Percentiles rank a stretch among this genome's conserved stretches.
phyloP scores from a whole-genome alignment of 306 rosid species.

The Vigna trinervia region DNA sequence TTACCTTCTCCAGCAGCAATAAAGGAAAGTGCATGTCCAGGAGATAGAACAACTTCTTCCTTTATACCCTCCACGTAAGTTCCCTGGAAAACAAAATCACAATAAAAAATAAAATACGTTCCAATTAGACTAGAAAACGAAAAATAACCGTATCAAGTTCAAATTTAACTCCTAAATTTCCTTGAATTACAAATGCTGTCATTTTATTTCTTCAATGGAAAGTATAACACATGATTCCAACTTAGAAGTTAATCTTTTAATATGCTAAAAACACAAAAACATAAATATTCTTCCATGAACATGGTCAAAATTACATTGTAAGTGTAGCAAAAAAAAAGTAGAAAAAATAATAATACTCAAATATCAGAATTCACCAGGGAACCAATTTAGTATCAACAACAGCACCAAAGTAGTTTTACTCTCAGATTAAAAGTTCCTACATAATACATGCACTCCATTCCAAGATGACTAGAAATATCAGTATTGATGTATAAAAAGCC shows the following conservation, averaged over 20 bases:
- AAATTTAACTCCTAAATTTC: slow-evolving; percentile 29
- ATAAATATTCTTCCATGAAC: slow-evolving; percentile 27
- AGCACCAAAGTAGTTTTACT: slow-evolving; percentile 24
- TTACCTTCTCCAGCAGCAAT: slow-evolving; percentile 99
- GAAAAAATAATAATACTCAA: background rate
- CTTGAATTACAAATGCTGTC: background rate
- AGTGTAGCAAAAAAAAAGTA: slow-evolving; percentile 2
- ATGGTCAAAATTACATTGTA: slow-evolving; percentile 3
- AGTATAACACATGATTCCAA: slow-evolving; percentile 19
- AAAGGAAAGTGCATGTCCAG: slow-evolving; percentile 98
- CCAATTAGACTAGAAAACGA: slow-evolving; percentile 25
- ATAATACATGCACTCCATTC: slow-evolving; percentile 25
- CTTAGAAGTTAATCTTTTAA: slow-evolving; percentile 27
- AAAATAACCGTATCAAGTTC: background rate
- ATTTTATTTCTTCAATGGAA: slow-evolving; percentile 28
- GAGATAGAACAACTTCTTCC: slow-evolving; percentile 98
- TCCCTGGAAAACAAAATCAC: slow-evolving; percentile 64
- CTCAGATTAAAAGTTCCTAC: background rate
- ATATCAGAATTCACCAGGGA: slow-evolving; percentile 3
- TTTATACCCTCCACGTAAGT: slow-evolving; percentile 99
- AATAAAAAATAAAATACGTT: slow-evolving; percentile 17
- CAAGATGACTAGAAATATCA: slow-evolving; percentile 12
- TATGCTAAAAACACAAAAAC: slow-evolving; percentile 13
- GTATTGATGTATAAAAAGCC: slow-evolving; percentile 16
- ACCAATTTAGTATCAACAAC: slow-evolving; percentile 27